phyloP scores from a whole-genome alignment of 352 stramenopile species.

The Thalassiosira allenii region DNA sequence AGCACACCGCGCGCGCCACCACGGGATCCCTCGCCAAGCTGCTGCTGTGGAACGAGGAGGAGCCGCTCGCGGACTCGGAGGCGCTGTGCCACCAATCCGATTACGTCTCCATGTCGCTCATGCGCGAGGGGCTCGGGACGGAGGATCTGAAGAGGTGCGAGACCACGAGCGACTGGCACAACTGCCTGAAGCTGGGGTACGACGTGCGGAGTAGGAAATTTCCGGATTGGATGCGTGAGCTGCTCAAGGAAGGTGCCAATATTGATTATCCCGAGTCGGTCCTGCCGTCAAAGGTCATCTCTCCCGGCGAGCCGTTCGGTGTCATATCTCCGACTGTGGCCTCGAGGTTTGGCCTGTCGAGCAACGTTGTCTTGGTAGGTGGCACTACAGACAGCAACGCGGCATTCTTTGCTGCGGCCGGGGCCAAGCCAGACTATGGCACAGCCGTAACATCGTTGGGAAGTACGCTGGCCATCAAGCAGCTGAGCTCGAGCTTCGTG shows the following conservation, averaged over 20 bases:
- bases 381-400: slow-evolving; percentile 85
- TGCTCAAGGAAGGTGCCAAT: slow-evolving; percentile 64
- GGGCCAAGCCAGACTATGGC: slow-evolving; percentile 53
- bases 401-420: slow-evolving; percentile 80
- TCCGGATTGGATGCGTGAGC: slow-evolving; percentile 72
- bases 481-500: slow-evolving; percentile 73
- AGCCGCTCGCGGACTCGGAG: slow-evolving; percentile 67
- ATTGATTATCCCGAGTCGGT: slow-evolving; percentile 56
- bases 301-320: slow-evolving; percentile 74
- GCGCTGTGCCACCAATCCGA: slow-evolving; percentile 83
- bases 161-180: slow-evolving; percentile 82
- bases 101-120: slow-evolving; percentile 76
- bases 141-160: slow-evolving; percentile 36
- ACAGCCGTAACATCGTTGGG: slow-evolving; percentile 80
- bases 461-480: slow-evolving; percentile 82
- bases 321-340: slow-evolving; percentile 63
- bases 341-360: slow-evolving; percentile 58
- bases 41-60: slow-evolving; percentile 73
- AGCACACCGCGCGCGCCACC: slow-evolving; percentile 68
- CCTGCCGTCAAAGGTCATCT: slow-evolving; percentile 71
- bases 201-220: slow-evolving; percentile 73
- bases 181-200: slow-evolving; percentile 85
- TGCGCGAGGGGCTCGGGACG: slow-evolving; percentile 42
- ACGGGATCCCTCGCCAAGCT: slow-evolving; percentile 83
- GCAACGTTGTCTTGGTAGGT: slow-evolving; percentile 69